Base-by-base conservation (phyloP, 371 early-diverging fungal genomes). In the Saksenaea vasiformis region DNA sequence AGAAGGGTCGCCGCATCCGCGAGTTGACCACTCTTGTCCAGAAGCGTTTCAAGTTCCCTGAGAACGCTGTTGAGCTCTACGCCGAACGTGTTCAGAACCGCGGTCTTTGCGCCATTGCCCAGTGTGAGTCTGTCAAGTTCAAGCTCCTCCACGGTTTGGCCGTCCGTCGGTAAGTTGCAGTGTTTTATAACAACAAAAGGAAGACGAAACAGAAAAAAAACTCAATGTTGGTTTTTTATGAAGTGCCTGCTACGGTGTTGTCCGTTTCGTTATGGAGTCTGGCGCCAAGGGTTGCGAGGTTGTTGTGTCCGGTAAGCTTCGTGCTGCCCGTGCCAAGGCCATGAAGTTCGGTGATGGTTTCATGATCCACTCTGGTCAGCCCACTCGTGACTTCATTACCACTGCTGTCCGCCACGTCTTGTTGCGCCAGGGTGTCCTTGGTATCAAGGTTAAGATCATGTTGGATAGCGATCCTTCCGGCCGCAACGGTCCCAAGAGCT, bases 371-470 rank as follows among this genome's bases (percentile, higher is more conserved):
- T 97, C 99, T 78, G 99, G 99, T 86, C 94, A 98, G 80, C 97
- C 99, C 78, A 91, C 94, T 66, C 86, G 90, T 77, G 98, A 99
- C 80, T 99, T 92, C 86, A 97, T 99, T 74, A 98, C 97, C 86
- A 87, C 88, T 58, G 98, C 99, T 64, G 93, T 94, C 70, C 95
- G 99, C 74, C 98, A 96, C 91, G 99, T 99, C 73, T 87, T 98
- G 70, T 90, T 99, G 79, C 95, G 99, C 78, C 99, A 99, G 85
- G 99, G 99, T 91, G 98, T 99, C 61, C 89, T 99, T 65, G 99
- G 99, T 85, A 94, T 99, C 85, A 98, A 99, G 92, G 99, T 99
- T 84, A 96, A 97, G 91, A 99, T 99, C 80, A 99, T 99, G 99
- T 88, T 96, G 69, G 97, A 94, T 68, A 87, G 87, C 78, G 99